Conservation (phyloP, 2,329 filamentous ascomycete genomes). For the Onygena corvina region DNA sequence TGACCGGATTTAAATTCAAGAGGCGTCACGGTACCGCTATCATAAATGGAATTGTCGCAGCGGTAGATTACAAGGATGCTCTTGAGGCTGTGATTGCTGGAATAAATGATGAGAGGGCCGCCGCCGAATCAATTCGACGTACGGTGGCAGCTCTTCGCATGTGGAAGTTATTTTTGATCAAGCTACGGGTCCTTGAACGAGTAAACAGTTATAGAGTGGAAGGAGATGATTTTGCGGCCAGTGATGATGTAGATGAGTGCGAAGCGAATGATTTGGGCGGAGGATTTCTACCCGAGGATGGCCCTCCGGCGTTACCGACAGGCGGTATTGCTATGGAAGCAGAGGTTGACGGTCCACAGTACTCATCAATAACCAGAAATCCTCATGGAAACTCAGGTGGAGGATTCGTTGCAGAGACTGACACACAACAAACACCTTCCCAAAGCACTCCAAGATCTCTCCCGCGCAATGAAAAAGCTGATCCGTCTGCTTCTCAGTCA, state of each 20-base stretch:
- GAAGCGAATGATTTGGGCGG: conserved; percentile 24
- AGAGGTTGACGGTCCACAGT: not conserved
- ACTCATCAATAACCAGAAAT: not conserved
- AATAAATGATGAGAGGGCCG: conserved; percentile 52
- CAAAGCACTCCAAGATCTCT: too few species aligned
- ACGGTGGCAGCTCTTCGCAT: conserved; percentile 40
- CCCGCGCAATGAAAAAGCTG: too few species aligned
- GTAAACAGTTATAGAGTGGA: conserved; percentile 48
- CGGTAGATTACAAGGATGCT: conserved; percentile 58
- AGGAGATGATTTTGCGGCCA: conserved; percentile 24
- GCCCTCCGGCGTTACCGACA: conserved; percentile 16
- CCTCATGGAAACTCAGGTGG: conserved; percentile 8
- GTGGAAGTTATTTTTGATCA: conserved; percentile 50
- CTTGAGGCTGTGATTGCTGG: conserved; percentile 57
- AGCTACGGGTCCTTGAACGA: conserved; percentile 57
- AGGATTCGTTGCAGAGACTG: conserved; percentile 17
- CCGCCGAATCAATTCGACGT: conserved; percentile 48
- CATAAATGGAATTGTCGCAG: conserved; percentile 64
- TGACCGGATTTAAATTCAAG: conserved; percentile 81
- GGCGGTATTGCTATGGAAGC: conserved; percentile 12
- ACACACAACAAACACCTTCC: not conserved
- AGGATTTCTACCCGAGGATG: conserved; percentile 30
- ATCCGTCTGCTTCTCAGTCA: not conserved
- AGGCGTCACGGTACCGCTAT: conserved; percentile 78
- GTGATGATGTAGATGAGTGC: conserved; percentile 25